Evolutionary conservation across 2,329 filamentous ascomycete genomes (phyloP).

Genomic region (Cladosporium sp.): DNA sequence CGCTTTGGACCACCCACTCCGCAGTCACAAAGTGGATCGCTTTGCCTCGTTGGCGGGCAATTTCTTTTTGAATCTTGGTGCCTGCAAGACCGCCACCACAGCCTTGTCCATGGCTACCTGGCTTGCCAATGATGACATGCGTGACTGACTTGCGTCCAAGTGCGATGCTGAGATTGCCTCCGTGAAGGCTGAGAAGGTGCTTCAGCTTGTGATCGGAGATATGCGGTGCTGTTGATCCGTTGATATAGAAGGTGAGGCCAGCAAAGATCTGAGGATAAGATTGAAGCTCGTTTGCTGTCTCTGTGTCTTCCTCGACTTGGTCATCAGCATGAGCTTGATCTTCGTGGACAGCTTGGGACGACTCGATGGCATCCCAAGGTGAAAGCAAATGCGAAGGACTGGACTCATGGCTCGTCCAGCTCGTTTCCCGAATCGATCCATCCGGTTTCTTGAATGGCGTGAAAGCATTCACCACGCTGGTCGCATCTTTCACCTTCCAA

Average conservation of each 20-base stretch:
- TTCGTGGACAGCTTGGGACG: background rate
- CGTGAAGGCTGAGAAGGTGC: constrained; percentile 71
- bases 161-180: constrained; percentile 68
- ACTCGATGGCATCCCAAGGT: constrained; percentile 23
- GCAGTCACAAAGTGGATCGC: constrained; percentile 76
- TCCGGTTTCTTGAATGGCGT: constrained; percentile 33
- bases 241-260: constrained; percentile 76
- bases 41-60: constrained; percentile 64
- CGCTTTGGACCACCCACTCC: constrained; percentile 84
- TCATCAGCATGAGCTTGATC: background rate
- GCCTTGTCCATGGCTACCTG: constrained; percentile 48
- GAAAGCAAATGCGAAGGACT: constrained; percentile 34
- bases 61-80: constrained; percentile 79
- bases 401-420: constrained; percentile 35
- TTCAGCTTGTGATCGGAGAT: constrained; percentile 87
- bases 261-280: constrained; percentile 48
- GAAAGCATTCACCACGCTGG: constrained; percentile 33
- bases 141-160: constrained; percentile 75
- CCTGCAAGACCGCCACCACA: constrained; percentile 74
- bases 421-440: constrained; percentile 34
- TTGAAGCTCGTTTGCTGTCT: background rate
- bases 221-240: constrained; percentile 77
- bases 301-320: background rate
- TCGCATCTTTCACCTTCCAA: constrained; percentile 27
- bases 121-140: constrained; percentile 76